Base-by-base conservation (phyloP, 1,284 basidiomycete species). In the Ustilago cynodontis region DNA sequence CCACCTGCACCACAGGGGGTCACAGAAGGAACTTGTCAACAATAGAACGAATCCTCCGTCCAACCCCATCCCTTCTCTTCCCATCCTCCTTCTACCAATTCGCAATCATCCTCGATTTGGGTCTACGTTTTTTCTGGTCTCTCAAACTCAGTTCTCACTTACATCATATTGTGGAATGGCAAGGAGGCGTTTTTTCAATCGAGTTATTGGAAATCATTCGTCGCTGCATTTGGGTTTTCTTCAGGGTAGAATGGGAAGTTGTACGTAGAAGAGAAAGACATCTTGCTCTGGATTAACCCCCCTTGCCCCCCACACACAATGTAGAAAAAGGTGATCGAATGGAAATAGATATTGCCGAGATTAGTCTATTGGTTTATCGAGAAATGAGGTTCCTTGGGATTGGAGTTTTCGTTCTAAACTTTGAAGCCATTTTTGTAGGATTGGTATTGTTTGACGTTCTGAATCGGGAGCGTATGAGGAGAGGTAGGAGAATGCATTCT, bases 191-290 rank as follows among this genome's bases (percentile, higher is more conserved):
- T 43, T 97, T 98, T 86, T 90, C 92, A 88, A 90, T 99, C 77
- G 95, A 99, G 87, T 89, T 93, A 52, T 90, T 95, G 47, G 97
- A 99, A 87, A 88, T 99, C 39, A 82, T 94, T 31, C 88, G 97
- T 59, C 87, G 97, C 77, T 98, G 94, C 93, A 90, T 96, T 87
- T 99, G 97, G 97, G 93, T 97, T 10, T 96, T 98, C 86, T 87
- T 99, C 77, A 90, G 97, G 20, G 91, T 98, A 28, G 97, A 99
- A 58, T 84, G 82, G 83, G 83, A 85, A 53, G 64, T 68, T 5
- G 80, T 83, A 1, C 33, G 67, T 16, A 39, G 69, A 4, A 20
- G 68, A 2, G 61, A 76, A 28, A 20, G 35, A 14, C 67, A 70
- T 24, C 49, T 61, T 1, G 71, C 71, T 8, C 39, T 71, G 9